Conservation (phyloP, 2,329 filamentous ascomycete genomes). For the Cladosporium sp. region DNA sequence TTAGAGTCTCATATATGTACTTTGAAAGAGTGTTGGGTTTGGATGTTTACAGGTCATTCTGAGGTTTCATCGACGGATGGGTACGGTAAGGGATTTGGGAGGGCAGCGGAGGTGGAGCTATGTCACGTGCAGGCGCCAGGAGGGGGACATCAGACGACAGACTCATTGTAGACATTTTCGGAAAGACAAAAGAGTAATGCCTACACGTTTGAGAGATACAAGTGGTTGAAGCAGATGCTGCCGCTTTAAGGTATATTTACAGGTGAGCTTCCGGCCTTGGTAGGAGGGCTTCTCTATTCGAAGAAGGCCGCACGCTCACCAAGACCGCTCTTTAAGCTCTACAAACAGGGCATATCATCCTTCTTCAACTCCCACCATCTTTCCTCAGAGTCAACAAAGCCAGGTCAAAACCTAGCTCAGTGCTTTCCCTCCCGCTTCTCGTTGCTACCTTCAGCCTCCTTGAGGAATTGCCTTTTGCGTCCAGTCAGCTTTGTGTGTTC, state of each 20-base stretch:
- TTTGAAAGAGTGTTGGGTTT: too few species aligned
- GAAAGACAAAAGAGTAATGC: too few species aligned
- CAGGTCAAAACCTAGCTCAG: conserved; percentile 8
- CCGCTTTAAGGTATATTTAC: conserved; percentile 13
- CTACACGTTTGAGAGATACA: too few species aligned
- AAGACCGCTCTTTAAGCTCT: conserved; percentile 1
- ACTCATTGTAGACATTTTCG: too few species aligned
- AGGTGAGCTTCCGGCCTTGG: conserved; percentile 4
- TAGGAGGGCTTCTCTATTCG: neutral
- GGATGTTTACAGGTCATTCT: too few species aligned
- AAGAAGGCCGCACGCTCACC: neutral
- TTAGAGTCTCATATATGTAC: too few species aligned
- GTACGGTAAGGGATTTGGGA: neutral
- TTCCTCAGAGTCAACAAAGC: neutral
- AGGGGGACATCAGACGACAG: too few species aligned
- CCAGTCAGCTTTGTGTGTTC: conserved; percentile 4
- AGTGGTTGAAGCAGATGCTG: conserved; percentile 10
- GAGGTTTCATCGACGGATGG: too few species aligned
- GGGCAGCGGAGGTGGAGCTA: neutral
- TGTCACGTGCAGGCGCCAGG: neutral
- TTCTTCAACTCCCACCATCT: neutral
- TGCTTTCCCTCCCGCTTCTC: conserved; percentile 37
- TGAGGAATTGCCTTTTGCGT: conserved; percentile 46
- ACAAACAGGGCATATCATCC: conserved; percentile 8
- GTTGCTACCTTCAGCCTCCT: conserved; percentile 40